Base-by-base conservation (phyloP, 1,284 basidiomycete genomes). In the Malassezia japonica region DNA sequence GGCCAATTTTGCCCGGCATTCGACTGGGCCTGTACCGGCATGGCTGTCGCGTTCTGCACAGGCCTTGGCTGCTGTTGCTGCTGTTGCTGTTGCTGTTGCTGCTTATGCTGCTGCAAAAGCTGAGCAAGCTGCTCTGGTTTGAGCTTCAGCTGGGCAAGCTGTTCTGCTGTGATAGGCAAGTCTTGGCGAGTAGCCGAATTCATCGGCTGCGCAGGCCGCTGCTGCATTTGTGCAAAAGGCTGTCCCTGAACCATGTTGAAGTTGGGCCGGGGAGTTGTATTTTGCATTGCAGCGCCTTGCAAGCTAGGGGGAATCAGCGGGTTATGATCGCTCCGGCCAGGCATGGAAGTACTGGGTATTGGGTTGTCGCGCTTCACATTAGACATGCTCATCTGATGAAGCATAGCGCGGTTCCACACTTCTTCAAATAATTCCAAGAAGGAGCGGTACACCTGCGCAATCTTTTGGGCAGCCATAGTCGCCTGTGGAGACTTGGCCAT, bases 361-460 rank as follows among this genome's bases (percentile, higher is more conserved):
- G 15, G 23, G 18, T 40, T 40, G 10, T 32, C 56, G 51, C 52
- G 15, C 38, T 46, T 25, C 20, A 18, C 28, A 42, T 56, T 55
- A n/a, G n/a, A n/a, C 59, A 65, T 63, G 4, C 61, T 57, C 50
- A 60, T 58, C 46, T 65, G 64, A 18, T 67, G 65, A 16, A 64
- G 55, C 55, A 67, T 57, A 2, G 65, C 65, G n/a, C 63, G 57
- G 43, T 60, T 60, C 66, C 66, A 71, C 4, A 67, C 61, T 42
- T 66, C 61, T 35, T 70, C 68, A 23, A 71, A 67, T 3, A 64
- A 60, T 6, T 56, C 60, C 29, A 71, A 55, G 44, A 61, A 65
- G 31, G 49, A 59, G 34, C 59, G 56, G 38, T 61, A 71, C 34
- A 62, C 55, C 32, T 60, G 57, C 2, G 61, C 61, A 27, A 71